Evolutionary conservation across 331 rosid genomes (phyloP), one percentile per base, ranked within the genome.

Genomic region (Stylosanthes scabra): DNA sequence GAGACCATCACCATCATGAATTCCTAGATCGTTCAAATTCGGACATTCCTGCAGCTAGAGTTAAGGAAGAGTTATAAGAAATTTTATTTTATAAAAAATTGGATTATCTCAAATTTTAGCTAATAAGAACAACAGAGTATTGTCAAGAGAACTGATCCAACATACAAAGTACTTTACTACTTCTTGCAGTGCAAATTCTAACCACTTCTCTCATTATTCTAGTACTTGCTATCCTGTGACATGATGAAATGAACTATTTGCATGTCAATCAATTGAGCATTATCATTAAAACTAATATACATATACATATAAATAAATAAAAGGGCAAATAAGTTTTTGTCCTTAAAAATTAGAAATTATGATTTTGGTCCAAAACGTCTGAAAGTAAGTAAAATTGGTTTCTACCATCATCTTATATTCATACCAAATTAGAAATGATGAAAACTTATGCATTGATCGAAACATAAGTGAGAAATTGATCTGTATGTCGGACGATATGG

Each of bases 1-100:
- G 60, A 88, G 74, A 72, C 78, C 88, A 39, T 86, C 86, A 61
- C 66, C 81, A 56, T 83, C 86, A 45, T 62, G 82, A 49, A 84
- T 74, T 40, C 54, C 85, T 37, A 75, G 67, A 81, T 90, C 86
- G 74, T 85, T 82, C 14, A 81, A 71, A 83, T 76, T 71, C 2
- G 77, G 63, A 72, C 79, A 74, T 34, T 81, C 90, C 87, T 87
- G 88, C 65, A 82, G 52, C 15, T 39, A 67, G 14, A 72, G 57
- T 56, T 59, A 41, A 62, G 13, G 59, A 59, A 20, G 54, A 49
- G n/a, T 11, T 12, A 50, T 7, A 5, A 42, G 20, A 45, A 14
- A 2, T 3, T 3, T 3, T 3, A 2, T 31, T 31, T 2, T 31
- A 31, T 31, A 3, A 31, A 52, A 29, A 3, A 1, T 46, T 37